Evolutionary conservation across 208 protist species (phyloP).

Genomic region (Crithidia sp.): DNA sequence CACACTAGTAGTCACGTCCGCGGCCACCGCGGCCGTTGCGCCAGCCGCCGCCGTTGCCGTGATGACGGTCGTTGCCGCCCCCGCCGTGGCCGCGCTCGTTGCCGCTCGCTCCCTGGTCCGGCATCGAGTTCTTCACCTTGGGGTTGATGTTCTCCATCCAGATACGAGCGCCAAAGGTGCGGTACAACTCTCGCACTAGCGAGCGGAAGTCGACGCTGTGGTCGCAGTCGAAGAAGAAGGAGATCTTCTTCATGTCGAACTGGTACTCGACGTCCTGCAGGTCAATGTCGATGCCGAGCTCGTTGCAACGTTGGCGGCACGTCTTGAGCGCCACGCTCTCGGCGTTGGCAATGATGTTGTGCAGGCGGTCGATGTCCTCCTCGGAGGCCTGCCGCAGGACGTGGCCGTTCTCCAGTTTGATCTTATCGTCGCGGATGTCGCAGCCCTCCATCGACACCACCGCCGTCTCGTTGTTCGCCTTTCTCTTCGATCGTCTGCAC

Average conservation of each 20-base stretch:
- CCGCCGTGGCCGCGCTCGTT: conserved; percentile 35
- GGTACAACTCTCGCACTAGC: conserved; percentile 90
- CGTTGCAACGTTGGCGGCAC: conserved; percentile 78
- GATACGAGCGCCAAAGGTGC: conserved; percentile 89
- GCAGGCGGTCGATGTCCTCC: conserved; percentile 78
- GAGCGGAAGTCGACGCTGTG: conserved; percentile 89
- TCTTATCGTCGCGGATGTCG: conserved; percentile 71
- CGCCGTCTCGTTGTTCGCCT: conserved; percentile 46
- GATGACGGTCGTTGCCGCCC: conserved; percentile 14
- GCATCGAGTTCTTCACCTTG: conserved; percentile 85
- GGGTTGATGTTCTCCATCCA: conserved; percentile 94
- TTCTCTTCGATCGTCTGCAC: conserved; percentile 61
- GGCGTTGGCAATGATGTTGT: conserved; percentile 76
- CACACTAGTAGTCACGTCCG: conserved; percentile 23
- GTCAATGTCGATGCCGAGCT: conserved; percentile 85
- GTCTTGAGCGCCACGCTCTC: conserved; percentile 88
- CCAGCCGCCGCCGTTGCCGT: conserved; percentile 31
- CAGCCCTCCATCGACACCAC: conserved; percentile 76
- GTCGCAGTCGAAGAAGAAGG: conserved; percentile 92
- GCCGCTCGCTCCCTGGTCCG: conserved; percentile 33
- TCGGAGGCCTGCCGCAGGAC: conserved; percentile 69
- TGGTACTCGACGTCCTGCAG: conserved; percentile 90
- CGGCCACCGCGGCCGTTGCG: conserved; percentile 32
- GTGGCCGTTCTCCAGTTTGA: conserved; percentile 80
- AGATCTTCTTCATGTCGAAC: conserved; percentile 94